phyloP scores from a whole-genome alignment of 345 rosid genomes.

The Passiflora organensis region DNA sequence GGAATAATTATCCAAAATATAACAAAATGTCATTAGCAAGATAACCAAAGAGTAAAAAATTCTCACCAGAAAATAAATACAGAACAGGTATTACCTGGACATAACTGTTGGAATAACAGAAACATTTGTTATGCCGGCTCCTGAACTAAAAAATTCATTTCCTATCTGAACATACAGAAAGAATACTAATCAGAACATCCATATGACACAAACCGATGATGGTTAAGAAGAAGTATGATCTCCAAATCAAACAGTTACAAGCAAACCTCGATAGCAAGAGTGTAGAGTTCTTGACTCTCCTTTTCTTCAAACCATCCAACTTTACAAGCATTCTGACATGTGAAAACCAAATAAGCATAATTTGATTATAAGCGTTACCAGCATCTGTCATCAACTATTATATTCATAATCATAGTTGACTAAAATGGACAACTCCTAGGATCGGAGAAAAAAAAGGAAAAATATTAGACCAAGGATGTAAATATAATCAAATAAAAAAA shows the following conservation, averaged over 20 bases:
- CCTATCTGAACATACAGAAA: conserved; percentile 42
- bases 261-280: conserved; percentile 65
- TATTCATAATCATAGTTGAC: too few relatives aligned
- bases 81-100: conserved; percentile 39
- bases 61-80: neutral
- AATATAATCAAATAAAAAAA: neutral
- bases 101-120: conserved; percentile 42
- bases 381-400: too few relatives aligned
- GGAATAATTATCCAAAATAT: too few relatives aligned
- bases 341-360: conserved; percentile 6
- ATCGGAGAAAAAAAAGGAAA: neutral
- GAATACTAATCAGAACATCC: conserved; percentile 16
- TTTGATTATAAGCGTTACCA: too few relatives aligned
- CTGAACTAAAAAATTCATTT: conserved; percentile 45
- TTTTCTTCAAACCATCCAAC: conserved; percentile 68
- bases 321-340: conserved; percentile 71
- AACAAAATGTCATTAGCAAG: too few relatives aligned
- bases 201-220: neutral
- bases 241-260: conserved; percentile 2
- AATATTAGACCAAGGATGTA: neutral
- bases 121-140: conserved; percentile 21
- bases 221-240: neutral
- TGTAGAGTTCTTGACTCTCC: conserved; percentile 50
- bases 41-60: neutral
- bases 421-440: too few relatives aligned